phyloP scores from a whole-genome alignment of 345 rosid genomes.

The Atalantia buxifolia region DNA sequence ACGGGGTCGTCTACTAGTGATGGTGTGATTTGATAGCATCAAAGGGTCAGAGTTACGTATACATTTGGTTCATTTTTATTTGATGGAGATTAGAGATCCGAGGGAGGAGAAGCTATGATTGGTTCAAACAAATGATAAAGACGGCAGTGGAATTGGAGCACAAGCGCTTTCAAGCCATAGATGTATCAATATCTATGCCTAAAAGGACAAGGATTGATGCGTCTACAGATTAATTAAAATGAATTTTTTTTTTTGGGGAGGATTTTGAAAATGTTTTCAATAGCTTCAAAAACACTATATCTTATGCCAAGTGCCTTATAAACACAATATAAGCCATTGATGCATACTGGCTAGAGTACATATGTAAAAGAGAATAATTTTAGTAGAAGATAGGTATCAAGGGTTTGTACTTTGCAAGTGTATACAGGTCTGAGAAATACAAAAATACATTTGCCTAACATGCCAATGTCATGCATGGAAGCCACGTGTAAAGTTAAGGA shows the following conservation, averaged over 20 bases:
- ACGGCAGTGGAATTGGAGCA: neutral
- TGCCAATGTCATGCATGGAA: conserved; percentile 2
- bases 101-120: neutral
- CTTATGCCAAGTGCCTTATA: neutral
- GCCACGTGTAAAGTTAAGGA: conserved; percentile 2
- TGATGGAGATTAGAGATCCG: conserved; percentile 1
- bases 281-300: neutral
- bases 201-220: conserved; percentile 6
- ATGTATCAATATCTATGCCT: neutral
- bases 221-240: neutral
- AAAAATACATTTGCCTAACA: neutral
- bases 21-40: neutral
- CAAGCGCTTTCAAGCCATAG: neutral
- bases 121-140: neutral
- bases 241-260: no score
- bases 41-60: neutral
- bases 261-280: neutral
- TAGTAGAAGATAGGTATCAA: no score
- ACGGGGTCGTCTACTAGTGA: neutral
- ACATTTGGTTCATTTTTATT: neutral
- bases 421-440: neutral
- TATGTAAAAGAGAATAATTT: no score
- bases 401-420: no score
- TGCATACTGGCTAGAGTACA: no score
- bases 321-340: no score